Percentiles rank a stretch among this genome's conserved stretches.
phyloP scores from a whole-genome alignment of 352 stramenopile genomes.

The Pythium insidiosum region DNA sequence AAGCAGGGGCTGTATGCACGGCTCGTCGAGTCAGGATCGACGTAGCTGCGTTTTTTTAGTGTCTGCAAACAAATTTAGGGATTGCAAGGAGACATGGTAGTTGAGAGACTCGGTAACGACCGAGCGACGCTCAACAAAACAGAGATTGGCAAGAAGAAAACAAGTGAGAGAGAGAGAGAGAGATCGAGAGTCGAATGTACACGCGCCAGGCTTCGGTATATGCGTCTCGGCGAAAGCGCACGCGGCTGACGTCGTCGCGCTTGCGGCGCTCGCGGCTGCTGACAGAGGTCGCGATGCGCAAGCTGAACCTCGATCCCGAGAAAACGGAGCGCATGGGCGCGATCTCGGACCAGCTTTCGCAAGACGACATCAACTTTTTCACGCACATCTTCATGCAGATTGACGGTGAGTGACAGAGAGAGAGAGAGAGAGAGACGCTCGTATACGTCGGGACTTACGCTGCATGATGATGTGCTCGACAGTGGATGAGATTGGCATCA shows the following conservation, averaged over 20 bases:
- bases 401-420: constrained; percentile 43
- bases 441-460: no score
- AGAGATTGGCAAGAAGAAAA: no score
- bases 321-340: constrained; percentile 53
- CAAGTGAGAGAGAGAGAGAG: no score
- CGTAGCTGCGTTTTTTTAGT: no score
- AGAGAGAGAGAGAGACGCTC: no score
- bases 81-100: no score
- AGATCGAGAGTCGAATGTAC: no score
- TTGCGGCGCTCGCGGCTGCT: constrained; percentile 45
- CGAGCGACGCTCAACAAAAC: no score
- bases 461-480: no score
- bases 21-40: no score
- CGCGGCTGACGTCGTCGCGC: constrained; percentile 35
- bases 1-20: constrained; percentile 16
- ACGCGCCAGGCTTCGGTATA: constrained; percentile 37
- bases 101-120: no score
- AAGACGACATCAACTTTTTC: constrained; percentile 56
- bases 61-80: no score
- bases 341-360: constrained; percentile 46
- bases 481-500: constrained; percentile 55
- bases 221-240: constrained; percentile 36
- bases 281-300: constrained; percentile 51
- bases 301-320: constrained; percentile 49
- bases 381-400: constrained; percentile 65